These are phyloP conservation scores for Fusarium pseudonygamai DNA, from an alignment of 2,329 filamentous ascomycete species.

Conservation along the genomic window DNA sequence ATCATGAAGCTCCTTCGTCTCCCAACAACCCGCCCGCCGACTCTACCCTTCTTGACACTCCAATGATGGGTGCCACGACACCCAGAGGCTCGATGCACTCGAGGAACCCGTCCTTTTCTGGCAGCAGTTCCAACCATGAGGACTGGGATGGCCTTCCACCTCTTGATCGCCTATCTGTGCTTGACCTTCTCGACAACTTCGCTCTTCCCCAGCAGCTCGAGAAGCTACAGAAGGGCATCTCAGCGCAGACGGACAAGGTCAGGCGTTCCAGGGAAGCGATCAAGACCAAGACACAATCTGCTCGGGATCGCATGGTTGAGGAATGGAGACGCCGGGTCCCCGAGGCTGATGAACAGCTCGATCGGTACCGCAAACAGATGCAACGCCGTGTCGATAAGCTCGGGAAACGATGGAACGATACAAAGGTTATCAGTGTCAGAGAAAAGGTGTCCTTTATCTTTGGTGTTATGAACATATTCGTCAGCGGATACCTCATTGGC, in stretches of 20 bases:
- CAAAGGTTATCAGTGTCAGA: slow-evolving; percentile 84
- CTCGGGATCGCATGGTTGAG: slow-evolving; percentile 90
- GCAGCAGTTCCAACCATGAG: slow-evolving; percentile 84
- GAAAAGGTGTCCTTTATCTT: slow-evolving; percentile 98
- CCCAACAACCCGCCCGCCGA: slow-evolving; percentile 56
- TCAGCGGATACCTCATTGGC: slow-evolving; percentile 93
- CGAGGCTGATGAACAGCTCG: slow-evolving; percentile 89
- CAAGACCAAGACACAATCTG: slow-evolving; percentile 77
- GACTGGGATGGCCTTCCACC: slow-evolving; percentile 90
- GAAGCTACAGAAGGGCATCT: slow-evolving; percentile 85
- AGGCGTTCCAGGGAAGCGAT: slow-evolving; percentile 83
- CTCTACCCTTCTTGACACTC: slow-evolving; percentile 58
- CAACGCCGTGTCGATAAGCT: slow-evolving; percentile 88
- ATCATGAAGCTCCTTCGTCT: slow-evolving; percentile 51
- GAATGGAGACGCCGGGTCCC: slow-evolving; percentile 90
- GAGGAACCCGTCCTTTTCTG: slow-evolving; percentile 83
- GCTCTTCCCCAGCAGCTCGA: slow-evolving; percentile 90
- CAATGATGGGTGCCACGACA: slow-evolving; percentile 58
- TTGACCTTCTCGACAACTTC: slow-evolving; percentile 95
- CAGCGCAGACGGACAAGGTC: slow-evolving; percentile 85
- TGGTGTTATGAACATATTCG: slow-evolving; percentile 96
- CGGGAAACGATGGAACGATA: slow-evolving; percentile 86
- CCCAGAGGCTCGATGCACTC: slow-evolving; percentile 69
- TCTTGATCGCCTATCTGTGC: slow-evolving; percentile 87
- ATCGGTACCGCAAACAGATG: slow-evolving; percentile 90